Conservation (phyloP, 2,329 filamentous ascomycete genomes). For the Colletotrichum godetiae region DNA sequence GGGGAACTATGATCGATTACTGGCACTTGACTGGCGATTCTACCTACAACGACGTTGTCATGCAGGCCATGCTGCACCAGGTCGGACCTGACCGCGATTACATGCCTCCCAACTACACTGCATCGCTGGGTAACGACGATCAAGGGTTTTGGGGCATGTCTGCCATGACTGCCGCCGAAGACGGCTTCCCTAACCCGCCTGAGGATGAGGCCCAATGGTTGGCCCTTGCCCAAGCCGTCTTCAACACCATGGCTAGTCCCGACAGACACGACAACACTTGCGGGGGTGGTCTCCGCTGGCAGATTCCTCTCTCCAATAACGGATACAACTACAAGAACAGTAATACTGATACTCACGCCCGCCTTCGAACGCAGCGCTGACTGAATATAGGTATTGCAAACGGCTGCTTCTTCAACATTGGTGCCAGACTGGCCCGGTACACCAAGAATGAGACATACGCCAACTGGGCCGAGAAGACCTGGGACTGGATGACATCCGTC, state of each 20-base stretch:
- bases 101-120: slow-evolving; percentile 70
- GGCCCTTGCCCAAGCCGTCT: slow-evolving; percentile 76
- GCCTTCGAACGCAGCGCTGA: slow-evolving; percentile 42
- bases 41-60: slow-evolving; percentile 70
- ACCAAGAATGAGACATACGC: slow-evolving; percentile 74
- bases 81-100: slow-evolving; percentile 66
- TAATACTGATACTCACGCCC: slow-evolving; percentile 38
- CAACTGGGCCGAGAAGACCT: slow-evolving; percentile 70
- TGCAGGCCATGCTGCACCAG: slow-evolving; percentile 68
- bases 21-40: slow-evolving; percentile 75
- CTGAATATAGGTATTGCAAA: slow-evolving; percentile 62
- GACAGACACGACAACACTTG: slow-evolving; percentile 75
- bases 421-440: slow-evolving; percentile 77
- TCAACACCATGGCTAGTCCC: slow-evolving; percentile 67
- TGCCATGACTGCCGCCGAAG: slow-evolving; percentile 75
- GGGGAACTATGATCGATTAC: slow-evolving; percentile 77
- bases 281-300: slow-evolving; percentile 80
- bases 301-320: slow-evolving; percentile 79
- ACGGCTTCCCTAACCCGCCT: slow-evolving; percentile 69
- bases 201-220: slow-evolving; percentile 68
- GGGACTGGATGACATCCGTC: slow-evolving; percentile 68
- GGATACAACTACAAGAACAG: slow-evolving; percentile 83
- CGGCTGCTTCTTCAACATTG: slow-evolving; percentile 73
- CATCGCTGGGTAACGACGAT: slow-evolving; percentile 73
- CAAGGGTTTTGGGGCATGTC: slow-evolving; percentile 78